Evolutionary conservation across 164 flowering plant species (phyloP).

Genomic region (Berberis thunbergii): DNA sequence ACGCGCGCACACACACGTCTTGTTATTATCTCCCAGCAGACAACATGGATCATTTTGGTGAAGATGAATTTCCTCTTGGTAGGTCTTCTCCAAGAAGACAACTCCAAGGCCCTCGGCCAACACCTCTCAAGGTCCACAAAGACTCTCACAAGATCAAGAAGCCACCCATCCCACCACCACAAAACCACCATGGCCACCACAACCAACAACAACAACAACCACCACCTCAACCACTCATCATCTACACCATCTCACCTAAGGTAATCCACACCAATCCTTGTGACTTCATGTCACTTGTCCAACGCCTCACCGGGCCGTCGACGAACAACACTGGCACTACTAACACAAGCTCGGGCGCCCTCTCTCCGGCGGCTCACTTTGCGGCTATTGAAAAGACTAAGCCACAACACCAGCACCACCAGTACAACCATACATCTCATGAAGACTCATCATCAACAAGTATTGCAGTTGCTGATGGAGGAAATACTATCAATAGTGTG

Average conservation of each 20-base stretch:
- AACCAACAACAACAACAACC: neutral
- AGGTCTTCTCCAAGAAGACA: constrained; percentile 13
- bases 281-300: constrained; percentile 34
- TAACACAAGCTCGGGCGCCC: constrained; percentile 15
- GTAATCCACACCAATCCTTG: constrained; percentile 29
- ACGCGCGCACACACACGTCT: too few species aligned
- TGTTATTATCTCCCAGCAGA: too few species aligned
- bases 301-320: constrained; percentile 35
- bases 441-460: too few species aligned
- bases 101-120: constrained; percentile 20
- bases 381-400: constrained; percentile 38
- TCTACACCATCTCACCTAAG: constrained; percentile 63
- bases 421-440: too few species aligned
- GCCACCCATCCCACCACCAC: constrained; percentile 11
- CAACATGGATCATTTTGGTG: too few species aligned
- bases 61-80: neutral
- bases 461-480: too few species aligned
- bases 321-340: constrained; percentile 18
- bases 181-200: constrained; percentile 2
- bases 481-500: too few species aligned
- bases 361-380: constrained; percentile 50
- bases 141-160: constrained; percentile 18
- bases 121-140: constrained; percentile 15
- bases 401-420: too few species aligned
- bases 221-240: constrained; percentile 41